Base-by-base conservation (phyloP, 768 basidiomycete species). In the Tricholoma bakamatsutake region DNA sequence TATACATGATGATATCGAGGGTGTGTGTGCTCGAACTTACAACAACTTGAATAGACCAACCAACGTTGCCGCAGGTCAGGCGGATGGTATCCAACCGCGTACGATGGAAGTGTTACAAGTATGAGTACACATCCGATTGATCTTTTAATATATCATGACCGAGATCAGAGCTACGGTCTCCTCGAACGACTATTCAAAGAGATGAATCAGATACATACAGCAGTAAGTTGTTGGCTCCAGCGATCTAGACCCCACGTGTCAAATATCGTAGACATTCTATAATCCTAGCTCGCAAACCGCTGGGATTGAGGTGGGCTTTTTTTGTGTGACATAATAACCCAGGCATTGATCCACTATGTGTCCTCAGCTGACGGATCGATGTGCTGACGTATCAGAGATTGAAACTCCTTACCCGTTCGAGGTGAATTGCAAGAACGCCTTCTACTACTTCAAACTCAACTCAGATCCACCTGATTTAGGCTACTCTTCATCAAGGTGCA, bases 341-440 rank as follows among this genome's bases (percentile, higher is more conserved):
- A 54, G 21, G 39, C 11, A 49, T 46, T 5, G 18, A 55, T 18
- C 30, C 53, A 17, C n/a, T n/a, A n/a, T n/a, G 10, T 21, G 27
- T 35, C 39, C 27, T 50, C 61, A 89, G 86, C 74, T 84, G 15
- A 83, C 82, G 7, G 80, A 83, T 43, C 80, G 85, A 13, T 79
- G 78, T 1, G 73, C 84, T 13, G 84, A 87, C 62, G 76, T 89
- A 24, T 80, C 77, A 5, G 81, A 83, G 0, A 73, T 80, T 2
- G 78, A 77, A 21, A 86, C 87, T 1, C 78, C 87, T 17, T 90
- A 79, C 67, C 87, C 86, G 10, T 90, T 87, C 57, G 85, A 87
- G 73, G 88, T 83, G 56, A 53, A 58, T 33, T 48, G 18, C 17
- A 35, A 30, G 34, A 28, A n/a, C n/a, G n/a, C n/a, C n/a, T 12